Conservation (phyloP, 352 stramenopile genomes). For the Pelagophyceae sp. region DNA sequence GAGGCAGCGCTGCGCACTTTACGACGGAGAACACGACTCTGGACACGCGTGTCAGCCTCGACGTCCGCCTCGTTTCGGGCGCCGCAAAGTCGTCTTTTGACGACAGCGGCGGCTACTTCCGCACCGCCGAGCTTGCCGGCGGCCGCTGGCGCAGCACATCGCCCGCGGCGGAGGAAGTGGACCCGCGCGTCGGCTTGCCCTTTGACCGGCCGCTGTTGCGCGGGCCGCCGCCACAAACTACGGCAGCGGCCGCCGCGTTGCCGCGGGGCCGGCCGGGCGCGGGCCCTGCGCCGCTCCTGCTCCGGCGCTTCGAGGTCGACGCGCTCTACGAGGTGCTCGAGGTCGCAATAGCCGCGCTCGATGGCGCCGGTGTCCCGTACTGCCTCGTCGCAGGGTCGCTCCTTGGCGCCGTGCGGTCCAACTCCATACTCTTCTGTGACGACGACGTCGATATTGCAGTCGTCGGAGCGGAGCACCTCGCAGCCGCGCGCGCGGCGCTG, state of each 20-base stretch:
- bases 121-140: neutral
- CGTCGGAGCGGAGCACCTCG: neutral
- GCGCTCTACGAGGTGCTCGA: neutral
- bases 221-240: no score
- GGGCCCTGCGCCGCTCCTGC: neutral
- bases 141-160: neutral
- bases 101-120: neutral
- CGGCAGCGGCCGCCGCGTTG: neutral
- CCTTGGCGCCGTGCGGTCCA: neutral
- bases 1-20: neutral
- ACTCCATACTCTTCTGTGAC: slow-evolving; percentile 5
- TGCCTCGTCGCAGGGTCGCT: neutral
- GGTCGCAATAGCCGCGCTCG: neutral
- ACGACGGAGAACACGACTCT: neutral
- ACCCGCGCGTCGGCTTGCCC: neutral
- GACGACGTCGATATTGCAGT: slow-evolving; percentile 8
- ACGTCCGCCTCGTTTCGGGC: neutral
- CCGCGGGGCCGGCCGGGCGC: no score
- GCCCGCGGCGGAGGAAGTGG: neutral
- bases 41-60: neutral
- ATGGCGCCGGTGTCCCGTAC: neutral
- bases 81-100: neutral
- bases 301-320: slow-evolving; percentile 6
- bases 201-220: no score
- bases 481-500: neutral